These are phyloP conservation scores for Globisporangium spiculum DNA, from an alignment of 352 stramenopile species.

Conservation along the genomic window DNA sequence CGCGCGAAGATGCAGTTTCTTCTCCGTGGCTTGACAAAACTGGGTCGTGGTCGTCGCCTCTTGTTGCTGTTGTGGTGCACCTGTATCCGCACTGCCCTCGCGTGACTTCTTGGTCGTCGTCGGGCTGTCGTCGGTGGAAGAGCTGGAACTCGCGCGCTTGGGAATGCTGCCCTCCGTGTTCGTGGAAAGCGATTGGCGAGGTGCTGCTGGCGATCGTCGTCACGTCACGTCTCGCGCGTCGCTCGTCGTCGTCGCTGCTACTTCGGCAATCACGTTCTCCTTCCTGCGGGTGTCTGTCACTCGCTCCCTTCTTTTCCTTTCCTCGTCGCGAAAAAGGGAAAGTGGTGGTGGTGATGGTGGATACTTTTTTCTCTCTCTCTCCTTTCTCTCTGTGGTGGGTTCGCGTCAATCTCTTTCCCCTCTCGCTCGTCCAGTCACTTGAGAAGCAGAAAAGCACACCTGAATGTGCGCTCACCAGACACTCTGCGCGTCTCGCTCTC, in stretches of 20 bases:
- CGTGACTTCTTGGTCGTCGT: conserved; percentile 21
- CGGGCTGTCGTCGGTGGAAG: conserved; percentile 15
- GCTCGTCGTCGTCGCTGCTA: conserved; percentile 18
- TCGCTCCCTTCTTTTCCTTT: background rate
- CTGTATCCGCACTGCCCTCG: conserved; percentile 8
- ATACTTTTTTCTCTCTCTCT: conserved; percentile 24
- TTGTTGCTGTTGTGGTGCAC: conserved; percentile 13
- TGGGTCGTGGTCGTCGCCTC: conserved; percentile 4
- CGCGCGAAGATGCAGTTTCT: conserved; percentile 58
- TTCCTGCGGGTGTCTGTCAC: conserved; percentile 19
- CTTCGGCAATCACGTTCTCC: conserved; percentile 16
- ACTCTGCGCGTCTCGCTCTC: background rate
- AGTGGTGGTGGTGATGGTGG: conserved; percentile 1
- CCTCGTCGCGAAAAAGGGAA: background rate
- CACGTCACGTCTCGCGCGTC: conserved; percentile 17
- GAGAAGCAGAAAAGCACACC: background rate
- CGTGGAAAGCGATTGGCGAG: conserved; percentile 12
- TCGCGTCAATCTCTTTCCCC: conserved; percentile 3
- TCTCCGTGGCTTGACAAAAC: conserved; percentile 27
- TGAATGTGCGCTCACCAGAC: background rate
- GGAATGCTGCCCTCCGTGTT: conserved; percentile 19
- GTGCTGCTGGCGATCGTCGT: conserved; percentile 13
- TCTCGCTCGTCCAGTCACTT: background rate
- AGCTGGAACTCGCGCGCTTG: conserved; percentile 19
- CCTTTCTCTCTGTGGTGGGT: conserved; percentile 17